phyloP scores from a whole-genome alignment of 495 filamentous ascomycete genomes.

The Cenococcum geophilum region DNA sequence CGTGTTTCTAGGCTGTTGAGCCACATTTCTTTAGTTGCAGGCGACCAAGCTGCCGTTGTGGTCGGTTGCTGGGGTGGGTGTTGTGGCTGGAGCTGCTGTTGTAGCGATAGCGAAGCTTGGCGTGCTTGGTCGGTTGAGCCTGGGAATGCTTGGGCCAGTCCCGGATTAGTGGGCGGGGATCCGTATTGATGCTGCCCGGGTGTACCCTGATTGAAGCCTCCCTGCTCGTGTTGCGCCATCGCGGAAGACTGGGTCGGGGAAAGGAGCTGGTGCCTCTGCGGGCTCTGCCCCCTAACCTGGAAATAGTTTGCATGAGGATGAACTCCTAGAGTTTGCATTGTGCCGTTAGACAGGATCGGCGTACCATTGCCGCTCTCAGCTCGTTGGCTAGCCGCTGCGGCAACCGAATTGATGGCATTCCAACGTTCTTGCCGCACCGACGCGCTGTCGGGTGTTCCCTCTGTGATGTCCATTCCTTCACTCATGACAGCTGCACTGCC shows the following conservation, averaged over 20 bases:
- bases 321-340: neutral
- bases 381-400: conserved; percentile 15
- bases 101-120: conserved; percentile 13
- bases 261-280: neutral
- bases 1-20: conserved; percentile 32
- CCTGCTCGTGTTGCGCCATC: neutral
- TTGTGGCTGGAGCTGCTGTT: conserved; percentile 10
- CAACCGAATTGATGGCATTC: conserved; percentile 34
- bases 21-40: conserved; percentile 28
- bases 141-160: neutral
- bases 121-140: conserved; percentile 12
- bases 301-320: neutral
- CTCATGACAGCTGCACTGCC: conserved; percentile 24
- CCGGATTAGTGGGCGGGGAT: neutral
- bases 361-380: conserved; percentile 6
- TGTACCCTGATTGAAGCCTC: neutral
- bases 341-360: conserved; percentile 8
- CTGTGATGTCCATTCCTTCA: conserved; percentile 22
- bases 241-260: neutral
- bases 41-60: conserved; percentile 18
- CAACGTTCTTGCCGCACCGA: conserved; percentile 25
- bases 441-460: conserved; percentile 19
- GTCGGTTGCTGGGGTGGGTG: conserved; percentile 10
- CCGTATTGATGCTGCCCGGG: neutral
- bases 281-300: neutral